phyloP scores from a whole-genome alignment of 2,329 filamentous ascomycete genomes.

The Ascochyta pisi region DNA sequence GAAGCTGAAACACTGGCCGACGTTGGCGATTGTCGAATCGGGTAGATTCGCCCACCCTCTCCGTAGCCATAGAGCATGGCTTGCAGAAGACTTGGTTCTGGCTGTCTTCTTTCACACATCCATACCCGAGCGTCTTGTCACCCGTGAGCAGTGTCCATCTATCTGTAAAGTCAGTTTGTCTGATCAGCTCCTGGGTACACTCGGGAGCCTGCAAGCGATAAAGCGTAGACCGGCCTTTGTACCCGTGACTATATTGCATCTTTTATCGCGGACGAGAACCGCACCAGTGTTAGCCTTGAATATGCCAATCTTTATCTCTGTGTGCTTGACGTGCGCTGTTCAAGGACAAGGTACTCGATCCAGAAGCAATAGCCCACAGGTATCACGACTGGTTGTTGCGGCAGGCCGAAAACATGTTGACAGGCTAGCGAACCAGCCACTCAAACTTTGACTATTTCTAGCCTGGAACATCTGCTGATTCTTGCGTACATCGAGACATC shows the following conservation, averaged over 20 bases:
- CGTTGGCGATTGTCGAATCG: constrained; percentile 18
- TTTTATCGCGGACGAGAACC: constrained; percentile 10
- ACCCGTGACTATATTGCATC: background rate
- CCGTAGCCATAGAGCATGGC: background rate
- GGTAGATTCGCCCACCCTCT: constrained; percentile 20
- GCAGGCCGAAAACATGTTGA: constrained; percentile 3
- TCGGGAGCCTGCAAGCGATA: constrained; percentile 8
- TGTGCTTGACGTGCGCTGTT: background rate
- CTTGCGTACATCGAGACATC: constrained; percentile 9
- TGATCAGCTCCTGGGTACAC: constrained; percentile 31
- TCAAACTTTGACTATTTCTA: constrained; percentile 4
- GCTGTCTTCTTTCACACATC: background rate
- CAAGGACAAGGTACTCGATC: background rate
- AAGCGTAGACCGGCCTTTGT: constrained; percentile 11
- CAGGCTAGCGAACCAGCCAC: constrained; percentile 7
- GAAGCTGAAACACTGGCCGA: constrained; percentile 31
- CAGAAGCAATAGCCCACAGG: background rate
- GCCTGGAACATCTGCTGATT: constrained; percentile 15
- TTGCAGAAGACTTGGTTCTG: constrained; percentile 6
- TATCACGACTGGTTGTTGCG: constrained; percentile 2
- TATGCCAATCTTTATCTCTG: background rate
- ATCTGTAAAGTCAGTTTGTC: background rate
- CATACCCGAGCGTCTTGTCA: background rate
- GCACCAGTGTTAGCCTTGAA: background rate
- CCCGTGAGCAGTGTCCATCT: background rate